phyloP scores from a whole-genome alignment of 2,329 filamentous ascomycete genomes.

The Arthrobotrys megalospora region DNA sequence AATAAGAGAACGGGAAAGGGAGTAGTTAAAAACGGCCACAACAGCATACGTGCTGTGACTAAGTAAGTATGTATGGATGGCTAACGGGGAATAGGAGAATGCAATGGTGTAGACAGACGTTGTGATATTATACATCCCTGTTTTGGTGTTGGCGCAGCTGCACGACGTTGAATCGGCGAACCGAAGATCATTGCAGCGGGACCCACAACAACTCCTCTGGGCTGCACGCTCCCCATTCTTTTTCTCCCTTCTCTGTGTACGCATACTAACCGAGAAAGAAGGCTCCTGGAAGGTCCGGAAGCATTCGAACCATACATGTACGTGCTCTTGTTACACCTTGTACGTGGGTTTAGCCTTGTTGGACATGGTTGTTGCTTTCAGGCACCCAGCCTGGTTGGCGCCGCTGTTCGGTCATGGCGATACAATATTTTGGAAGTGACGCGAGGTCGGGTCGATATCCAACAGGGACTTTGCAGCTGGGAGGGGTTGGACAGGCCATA shows the following conservation, averaged over 20 bases:
- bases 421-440: constrained; percentile 36
- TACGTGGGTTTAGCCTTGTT: constrained; percentile 15
- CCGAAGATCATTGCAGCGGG: constrained; percentile 45
- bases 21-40: constrained; percentile 11
- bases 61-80: neutral
- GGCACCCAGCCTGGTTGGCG: constrained; percentile 44
- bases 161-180: constrained; percentile 58
- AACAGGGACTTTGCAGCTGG: constrained; percentile 10
- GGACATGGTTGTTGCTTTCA: constrained; percentile 36
- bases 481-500: constrained; percentile 17
- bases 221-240: constrained; percentile 6
- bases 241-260: constrained; percentile 9
- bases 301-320: constrained; percentile 3
- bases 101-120: constrained; percentile 18
- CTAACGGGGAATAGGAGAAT: constrained; percentile 10
- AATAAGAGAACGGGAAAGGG: constrained; percentile 2
- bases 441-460: constrained; percentile 19
- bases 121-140: constrained; percentile 50
- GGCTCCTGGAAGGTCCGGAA: constrained; percentile 56
- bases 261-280: constrained; percentile 56
- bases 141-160: constrained; percentile 51
- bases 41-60: constrained; percentile 6
- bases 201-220: constrained; percentile 8
- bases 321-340: constrained; percentile 6
- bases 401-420: constrained; percentile 26